Evolutionary conservation across 331 rosid genomes (phyloP).

Genomic region (Phaseolus coccineus): DNA sequence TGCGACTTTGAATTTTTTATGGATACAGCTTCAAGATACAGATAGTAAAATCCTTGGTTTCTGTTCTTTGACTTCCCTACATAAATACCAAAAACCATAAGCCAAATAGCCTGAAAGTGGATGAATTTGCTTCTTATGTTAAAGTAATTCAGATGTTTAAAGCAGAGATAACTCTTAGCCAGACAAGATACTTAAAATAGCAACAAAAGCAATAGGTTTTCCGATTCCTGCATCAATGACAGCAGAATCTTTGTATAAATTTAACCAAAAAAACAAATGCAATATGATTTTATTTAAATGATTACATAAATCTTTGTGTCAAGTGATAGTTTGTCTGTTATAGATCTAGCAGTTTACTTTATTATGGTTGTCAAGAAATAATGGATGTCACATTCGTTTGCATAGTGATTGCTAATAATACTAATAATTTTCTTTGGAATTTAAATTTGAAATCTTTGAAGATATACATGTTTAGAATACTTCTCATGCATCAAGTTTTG

Average conservation of each 20-base stretch:
- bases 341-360: neutral
- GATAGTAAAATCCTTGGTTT: constrained; percentile 90
- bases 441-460: constrained; percentile 18
- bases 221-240: neutral
- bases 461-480: constrained; percentile 29
- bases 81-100: constrained; percentile 41
- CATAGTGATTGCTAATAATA: constrained; percentile 8
- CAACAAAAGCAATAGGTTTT: constrained; percentile 1
- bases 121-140: constrained; percentile 17
- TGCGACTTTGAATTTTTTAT: constrained; percentile 84
- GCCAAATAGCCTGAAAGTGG: constrained; percentile 37
- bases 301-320: constrained; percentile 18
- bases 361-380: constrained; percentile 27
- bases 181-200: constrained; percentile 23
- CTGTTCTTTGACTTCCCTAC: constrained; percentile 85
- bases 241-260: neutral
- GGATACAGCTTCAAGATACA: constrained; percentile 92
- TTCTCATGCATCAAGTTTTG: constrained; percentile 2
- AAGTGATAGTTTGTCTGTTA: neutral
- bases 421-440: constrained; percentile 1
- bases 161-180: constrained; percentile 7
- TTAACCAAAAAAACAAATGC: constrained; percentile 14
- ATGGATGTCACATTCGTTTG: neutral
- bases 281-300: constrained; percentile 1
- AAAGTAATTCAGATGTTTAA: constrained; percentile 29